Conservation (phyloP, 108 stramenopile species). For the Skeletonema menzelii region DNA sequence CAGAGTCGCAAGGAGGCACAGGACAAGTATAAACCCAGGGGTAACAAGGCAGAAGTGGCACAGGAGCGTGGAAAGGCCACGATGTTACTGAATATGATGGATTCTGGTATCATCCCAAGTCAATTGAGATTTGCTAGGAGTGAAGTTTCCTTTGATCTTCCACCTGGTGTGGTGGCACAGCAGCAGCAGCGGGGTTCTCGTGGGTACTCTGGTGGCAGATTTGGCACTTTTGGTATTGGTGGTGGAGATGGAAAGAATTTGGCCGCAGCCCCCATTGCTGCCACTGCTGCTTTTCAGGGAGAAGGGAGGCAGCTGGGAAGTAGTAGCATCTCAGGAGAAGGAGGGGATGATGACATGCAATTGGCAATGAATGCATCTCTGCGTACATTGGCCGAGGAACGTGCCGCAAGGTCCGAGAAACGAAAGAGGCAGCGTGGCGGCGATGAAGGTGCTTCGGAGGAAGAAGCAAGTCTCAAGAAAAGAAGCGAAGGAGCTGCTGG, state of each 20-base stretch:
- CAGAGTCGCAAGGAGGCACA: neutral
- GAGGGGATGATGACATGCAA: constrained; percentile 1
- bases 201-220: neutral
- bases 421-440: neutral
- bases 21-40: neutral
- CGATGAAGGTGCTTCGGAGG: neutral
- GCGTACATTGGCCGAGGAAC: constrained; percentile 1
- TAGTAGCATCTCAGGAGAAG: neutral
- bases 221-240: neutral
- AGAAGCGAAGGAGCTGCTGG: neutral
- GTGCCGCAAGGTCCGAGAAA: neutral
- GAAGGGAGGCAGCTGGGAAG: constrained; percentile 14
- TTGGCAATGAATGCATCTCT: constrained; percentile 11
- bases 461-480: neutral
- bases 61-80: neutral
- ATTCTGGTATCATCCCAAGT: neutral
- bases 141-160: neutral
- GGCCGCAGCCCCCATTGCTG: neutral
- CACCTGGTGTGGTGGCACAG: neutral
- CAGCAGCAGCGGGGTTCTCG: neutral
- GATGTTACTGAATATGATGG: neutral
- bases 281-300: constrained; percentile 2
- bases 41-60: neutral
- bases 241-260: neutral
- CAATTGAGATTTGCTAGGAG: constrained; percentile 7